Evolutionary conservation across 1,284 basidiomycete genomes (phyloP).

Genomic region (Sanghuangporus sanghuang): DNA sequence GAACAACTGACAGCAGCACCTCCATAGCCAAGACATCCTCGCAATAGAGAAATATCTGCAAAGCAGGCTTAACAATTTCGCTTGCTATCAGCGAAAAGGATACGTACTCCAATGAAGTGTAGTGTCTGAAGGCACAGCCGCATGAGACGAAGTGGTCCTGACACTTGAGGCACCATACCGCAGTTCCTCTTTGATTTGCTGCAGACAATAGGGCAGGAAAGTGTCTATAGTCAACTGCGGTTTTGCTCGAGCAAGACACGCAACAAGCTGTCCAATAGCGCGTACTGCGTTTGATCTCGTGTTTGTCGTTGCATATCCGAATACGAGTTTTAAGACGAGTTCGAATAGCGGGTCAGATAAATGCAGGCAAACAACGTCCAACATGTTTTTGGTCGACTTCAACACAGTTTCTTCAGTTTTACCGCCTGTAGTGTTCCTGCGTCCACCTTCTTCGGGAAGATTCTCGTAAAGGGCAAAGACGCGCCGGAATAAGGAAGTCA

Average conservation of each 20-base stretch:
- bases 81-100: constrained; percentile 1
- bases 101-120: constrained; percentile 90
- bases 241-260: constrained; percentile 79
- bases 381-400: constrained; percentile 77
- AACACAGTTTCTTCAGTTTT: constrained; percentile 83
- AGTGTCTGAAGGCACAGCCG: constrained; percentile 83
- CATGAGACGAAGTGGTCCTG: constrained; percentile 81
- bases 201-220: constrained; percentile 76
- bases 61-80: constrained; percentile 14
- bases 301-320: constrained; percentile 83
- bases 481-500: constrained; percentile 80
- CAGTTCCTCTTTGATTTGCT: constrained; percentile 84
- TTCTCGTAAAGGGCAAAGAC: constrained; percentile 89
- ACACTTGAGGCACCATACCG: constrained; percentile 90
- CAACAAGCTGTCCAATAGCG: constrained; percentile 86
- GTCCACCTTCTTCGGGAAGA: constrained; percentile 89
- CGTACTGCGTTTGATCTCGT: constrained; percentile 85
- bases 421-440: constrained; percentile 76
- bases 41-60: constrained; percentile 71
- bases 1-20: constrained; percentile 48
- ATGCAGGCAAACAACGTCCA: constrained; percentile 84
- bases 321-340: constrained; percentile 80
- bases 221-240: constrained; percentile 75
- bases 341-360: constrained; percentile 87
- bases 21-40: constrained; percentile 74